Evolutionary conservation across 306 rosid species (phyloP), one percentile per base, ranked within the genome.

Genomic region (Oxytropis ochrocephala): DNA sequence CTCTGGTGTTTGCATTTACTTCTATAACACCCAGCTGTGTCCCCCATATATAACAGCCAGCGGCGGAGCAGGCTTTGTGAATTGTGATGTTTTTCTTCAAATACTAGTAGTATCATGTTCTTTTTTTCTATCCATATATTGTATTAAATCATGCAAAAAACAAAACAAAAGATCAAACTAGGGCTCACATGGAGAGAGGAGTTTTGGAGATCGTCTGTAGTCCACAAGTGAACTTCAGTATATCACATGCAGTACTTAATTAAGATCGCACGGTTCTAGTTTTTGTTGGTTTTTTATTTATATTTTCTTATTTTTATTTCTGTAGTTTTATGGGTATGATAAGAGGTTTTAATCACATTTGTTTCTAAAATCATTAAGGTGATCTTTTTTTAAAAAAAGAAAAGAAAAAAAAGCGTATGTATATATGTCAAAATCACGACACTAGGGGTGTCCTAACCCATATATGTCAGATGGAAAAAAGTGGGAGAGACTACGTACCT

Each of bases 1-100:
- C 78, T 57, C n/a, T 46, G 52, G 43, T 68, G 29, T 57, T 64
- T 68, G 78, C 83, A 74, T 74, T 76, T 61, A 77, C 44, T 52
- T 17, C 61, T 68, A 43, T 36, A 47, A 61, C 62, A 64, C 46
- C n/a, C 62, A 52, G 5, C 61, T 36, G 36, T 54, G 81, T 57
- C 76, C 60, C 60, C 67, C 67, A 33, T 68, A 7, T 44, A 33
- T 51, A 39, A 59, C 60, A 33, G 59, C 68, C 49, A 59, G 55
- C 30, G 19, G 62, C 55, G 46, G 58, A 65, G 60, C 58, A 54
- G 66, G 39, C 73, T 21, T 50, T 62, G 70, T 61, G 53, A 48
- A 27, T 59, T 60, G 49, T 65, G 70, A 41, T 64, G 67, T 62
- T 43, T 60, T 72, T 65, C 72, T 49, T 61, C 72, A 51, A 16